A percentile compares a stretch with the other conserved stretches of the same genome.
phyloP scores from a whole-genome alignment of 2,329 filamentous ascomycete genomes.

The Tolypocladium capitatum region DNA sequence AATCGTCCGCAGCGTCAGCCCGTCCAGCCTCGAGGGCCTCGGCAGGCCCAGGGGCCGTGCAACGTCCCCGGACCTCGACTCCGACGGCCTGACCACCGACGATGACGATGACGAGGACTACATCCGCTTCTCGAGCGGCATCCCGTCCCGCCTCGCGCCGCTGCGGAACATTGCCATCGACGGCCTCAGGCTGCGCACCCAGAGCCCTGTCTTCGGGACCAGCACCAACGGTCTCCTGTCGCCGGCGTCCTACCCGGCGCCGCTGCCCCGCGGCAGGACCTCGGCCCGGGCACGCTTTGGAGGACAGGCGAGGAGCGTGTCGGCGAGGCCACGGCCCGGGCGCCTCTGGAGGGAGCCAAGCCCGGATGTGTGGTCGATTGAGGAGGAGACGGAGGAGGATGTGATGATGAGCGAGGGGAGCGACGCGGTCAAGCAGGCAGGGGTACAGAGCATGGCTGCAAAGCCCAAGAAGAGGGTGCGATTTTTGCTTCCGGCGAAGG shows the following conservation, averaged over 20 bases:
- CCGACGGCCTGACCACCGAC: conserved; percentile 30
- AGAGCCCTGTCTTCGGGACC: conserved; percentile 18
- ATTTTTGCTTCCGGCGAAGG: conserved; percentile 35
- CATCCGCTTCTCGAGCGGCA: conserved; percentile 31
- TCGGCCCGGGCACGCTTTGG: conserved; percentile 10
- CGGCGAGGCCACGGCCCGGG: conserved; percentile 22
- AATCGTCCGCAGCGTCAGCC: conserved; percentile 41
- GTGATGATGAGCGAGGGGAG: conserved; percentile 28
- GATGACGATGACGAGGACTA: conserved; percentile 37
- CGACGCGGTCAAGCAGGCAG: conserved; percentile 11
- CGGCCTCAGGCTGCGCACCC: conserved; percentile 15
- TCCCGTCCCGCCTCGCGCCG: conserved; percentile 23
- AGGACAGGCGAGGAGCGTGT: conserved; percentile 13
- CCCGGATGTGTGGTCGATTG: conserved; percentile 46
- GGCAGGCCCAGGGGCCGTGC: conserved; percentile 25
- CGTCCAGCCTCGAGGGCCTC: conserved; percentile 40
- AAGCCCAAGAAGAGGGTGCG: conserved; percentile 44
- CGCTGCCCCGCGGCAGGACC: conserved; percentile 14
- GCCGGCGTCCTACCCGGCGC: conserved; percentile 13
- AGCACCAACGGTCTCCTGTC: conserved; percentile 11
- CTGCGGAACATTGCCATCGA: conserved; percentile 29
- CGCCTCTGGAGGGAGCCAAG: conserved; percentile 43
- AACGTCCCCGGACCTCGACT: conserved; percentile 22
- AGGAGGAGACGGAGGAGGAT: conserved; percentile 45
- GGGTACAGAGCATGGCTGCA: conserved; percentile 20